Percentiles rank a stretch among this genome's conserved stretches.
Evolutionary conservation across 257 asterid species (phyloP).

Genomic region (Gentiana straminea): DNA sequence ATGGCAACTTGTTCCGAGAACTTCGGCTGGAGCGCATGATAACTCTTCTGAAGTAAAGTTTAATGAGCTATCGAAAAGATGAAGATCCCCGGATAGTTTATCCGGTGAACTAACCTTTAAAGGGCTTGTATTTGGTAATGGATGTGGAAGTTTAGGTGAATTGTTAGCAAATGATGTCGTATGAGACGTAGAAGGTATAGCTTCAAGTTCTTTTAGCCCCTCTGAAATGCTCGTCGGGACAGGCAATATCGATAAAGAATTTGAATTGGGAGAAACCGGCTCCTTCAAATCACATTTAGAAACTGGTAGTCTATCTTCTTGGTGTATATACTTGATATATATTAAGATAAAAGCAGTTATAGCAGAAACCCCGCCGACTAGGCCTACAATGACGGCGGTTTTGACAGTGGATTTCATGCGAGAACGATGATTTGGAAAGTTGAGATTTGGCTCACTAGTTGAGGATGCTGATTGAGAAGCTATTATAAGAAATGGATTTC

Average conservation of each 20-base stretch:
- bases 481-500: conserved; percentile 49
- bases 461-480: conserved; percentile 28
- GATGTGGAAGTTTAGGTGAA: conserved; percentile 24
- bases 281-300: conserved; percentile 25
- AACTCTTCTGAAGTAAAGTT: conserved; percentile 65
- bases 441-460: conserved; percentile 19
- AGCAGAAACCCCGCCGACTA: conserved; percentile 35
- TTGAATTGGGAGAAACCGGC: conserved; percentile 38
- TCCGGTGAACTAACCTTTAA: conserved; percentile 65
- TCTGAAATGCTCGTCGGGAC: conserved; percentile 15
- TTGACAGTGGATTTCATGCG: conserved; percentile 29
- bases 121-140: conserved; percentile 30
- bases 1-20: conserved; percentile 77
- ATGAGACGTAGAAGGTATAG: conserved; percentile 26
- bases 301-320: conserved; percentile 13
- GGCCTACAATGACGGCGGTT: conserved; percentile 51
- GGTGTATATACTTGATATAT: conserved; percentile 31
- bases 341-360: conserved; percentile 30
- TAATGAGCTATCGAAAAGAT: conserved; percentile 49
- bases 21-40: conserved; percentile 81
- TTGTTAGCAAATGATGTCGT: conserved; percentile 23
- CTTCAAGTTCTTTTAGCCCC: conserved; percentile 24
- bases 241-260: conserved; percentile 21
- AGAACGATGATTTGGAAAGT: conserved; percentile 26
- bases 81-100: conserved; percentile 74